These are phyloP conservation scores for Trichothecium roseum DNA, from an alignment of 2,329 filamentous ascomycete species.

Conservation along the genomic window DNA sequence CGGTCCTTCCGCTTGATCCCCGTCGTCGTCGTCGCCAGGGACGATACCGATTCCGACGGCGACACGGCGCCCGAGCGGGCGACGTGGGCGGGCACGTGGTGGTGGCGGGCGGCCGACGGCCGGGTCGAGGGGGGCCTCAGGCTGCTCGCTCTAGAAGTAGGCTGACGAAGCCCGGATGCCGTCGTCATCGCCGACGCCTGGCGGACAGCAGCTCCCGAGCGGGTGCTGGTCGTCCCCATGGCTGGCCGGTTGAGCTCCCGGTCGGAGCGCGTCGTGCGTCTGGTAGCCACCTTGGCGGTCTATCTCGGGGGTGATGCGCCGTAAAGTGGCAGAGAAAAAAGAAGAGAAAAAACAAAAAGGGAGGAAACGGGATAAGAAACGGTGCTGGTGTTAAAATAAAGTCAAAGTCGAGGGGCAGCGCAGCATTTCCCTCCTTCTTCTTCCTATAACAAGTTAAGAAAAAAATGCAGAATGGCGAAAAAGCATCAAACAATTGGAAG, in stretches of 20 bases:
- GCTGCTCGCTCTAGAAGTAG: background rate
- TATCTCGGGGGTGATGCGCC: constrained; percentile 4
- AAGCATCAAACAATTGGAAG: too few relatives aligned
- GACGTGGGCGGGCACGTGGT: constrained; percentile 8
- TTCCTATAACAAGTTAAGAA: too few relatives aligned
- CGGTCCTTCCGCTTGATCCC: constrained; percentile 78
- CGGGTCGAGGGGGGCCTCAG: constrained; percentile 2
- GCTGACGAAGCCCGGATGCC: constrained; percentile 5
- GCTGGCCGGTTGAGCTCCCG: constrained; percentile 23
- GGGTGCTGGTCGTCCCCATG: constrained; percentile 20
- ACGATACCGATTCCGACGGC: constrained; percentile 52
- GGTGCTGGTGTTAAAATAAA: too few relatives aligned
- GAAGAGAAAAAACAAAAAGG: constrained; percentile 1
- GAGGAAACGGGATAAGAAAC: too few relatives aligned
- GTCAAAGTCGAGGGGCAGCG: too few relatives aligned
- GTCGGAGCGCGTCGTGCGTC: constrained; percentile 25
- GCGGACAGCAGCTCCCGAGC: constrained; percentile 9
- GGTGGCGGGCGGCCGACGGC: constrained; percentile 14
- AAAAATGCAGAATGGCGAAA: too few relatives aligned
- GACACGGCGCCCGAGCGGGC: constrained; percentile 37
- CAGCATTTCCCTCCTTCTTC: too few relatives aligned
- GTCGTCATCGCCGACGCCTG: constrained; percentile 13
- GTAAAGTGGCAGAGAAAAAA: background rate
- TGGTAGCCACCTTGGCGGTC: constrained; percentile 20
- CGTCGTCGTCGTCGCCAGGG: constrained; percentile 47